phyloP scores from a whole-genome alignment of 192 early-diverging fungal genomes.

The Coemansia sp. region DNA sequence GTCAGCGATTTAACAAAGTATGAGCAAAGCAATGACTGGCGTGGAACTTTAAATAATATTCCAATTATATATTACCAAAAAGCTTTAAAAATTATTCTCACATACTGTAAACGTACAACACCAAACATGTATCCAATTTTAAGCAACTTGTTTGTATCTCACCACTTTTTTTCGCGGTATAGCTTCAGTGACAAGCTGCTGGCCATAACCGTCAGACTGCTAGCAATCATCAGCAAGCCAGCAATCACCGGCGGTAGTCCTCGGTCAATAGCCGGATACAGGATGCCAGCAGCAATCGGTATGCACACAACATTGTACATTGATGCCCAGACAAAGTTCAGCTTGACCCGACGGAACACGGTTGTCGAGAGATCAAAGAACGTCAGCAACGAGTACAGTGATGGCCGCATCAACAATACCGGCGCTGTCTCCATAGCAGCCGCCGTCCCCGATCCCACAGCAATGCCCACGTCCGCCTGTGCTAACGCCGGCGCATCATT shows the following conservation, averaged over 20 bases:
- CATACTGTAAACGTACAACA: no score
- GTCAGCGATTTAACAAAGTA: no score
- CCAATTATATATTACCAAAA: no score
- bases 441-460: constrained; percentile 85
- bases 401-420: constrained; percentile 75
- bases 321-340: constrained; percentile 90
- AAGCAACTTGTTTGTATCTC: no score
- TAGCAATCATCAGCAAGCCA: constrained; percentile 86
- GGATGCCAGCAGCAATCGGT: constrained; percentile 84
- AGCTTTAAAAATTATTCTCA: no score
- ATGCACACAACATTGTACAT: constrained; percentile 84
- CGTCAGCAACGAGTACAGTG: constrained; percentile 73
- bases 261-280: constrained; percentile 60
- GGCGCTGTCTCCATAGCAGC: constrained; percentile 88
- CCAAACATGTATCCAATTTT: background rate
- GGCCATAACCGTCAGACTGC: constrained; percentile 78
- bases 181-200: constrained; percentile 71
- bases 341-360: constrained; percentile 70
- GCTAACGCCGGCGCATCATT: constrained; percentile 92
- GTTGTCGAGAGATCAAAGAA: constrained; percentile 73
- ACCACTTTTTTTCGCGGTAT: constrained; percentile 46
- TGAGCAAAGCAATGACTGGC: no score
- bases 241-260: constrained; percentile 74
- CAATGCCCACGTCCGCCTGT: constrained; percentile 86
- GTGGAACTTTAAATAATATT: no score